Evolutionary conservation across 2,329 filamentous ascomycete species (phyloP), one percentile per base, ranked within the genome.

Genomic region (Amauroascus verrucosus): DNA sequence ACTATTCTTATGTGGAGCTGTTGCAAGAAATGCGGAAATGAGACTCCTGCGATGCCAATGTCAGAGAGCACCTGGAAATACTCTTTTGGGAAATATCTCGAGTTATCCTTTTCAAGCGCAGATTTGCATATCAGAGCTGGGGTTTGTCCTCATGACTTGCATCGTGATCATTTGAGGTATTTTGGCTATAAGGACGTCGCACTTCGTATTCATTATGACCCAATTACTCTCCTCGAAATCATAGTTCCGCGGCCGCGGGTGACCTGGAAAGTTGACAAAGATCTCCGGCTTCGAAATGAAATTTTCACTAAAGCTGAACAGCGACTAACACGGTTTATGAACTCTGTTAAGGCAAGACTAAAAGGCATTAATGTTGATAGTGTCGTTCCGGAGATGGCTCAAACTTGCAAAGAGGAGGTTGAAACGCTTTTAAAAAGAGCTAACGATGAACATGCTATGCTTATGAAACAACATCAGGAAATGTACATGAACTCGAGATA

Each of bases 1-100:
- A 86, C 84, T 2, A 95, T 98, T 53, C 80, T 90, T 54, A 96
- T 98, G 88, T 98, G 94, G 94, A 97, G 88, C 60, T 88, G 85
- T 61, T 98, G 93, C 73, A 93, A 95, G 62, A 77, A 87, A 28
- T 98, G 94, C 68, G 84, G 87, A 50, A 88, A 88, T 60, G 90
- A 97, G 65, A 95, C 91, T 0, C 86, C 88, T 37, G 83, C 90
- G 46, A 86, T 87, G 60, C 83, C 85, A 30, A 96, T 98, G 88
- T 96, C 91, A 0, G 83, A 89, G 54, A 89, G 83, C 62, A 94
- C 90, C 0, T 98, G 89, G 86, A 96, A 94, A 67, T 98, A 98
- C 67, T 98, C 93, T 0, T 95, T 98, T 64, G 93, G 88, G 9
- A 98, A 98, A 69, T 98, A 97, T 63, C 76, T 98, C n/a, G 93